Conservation (phyloP, 2,329 filamentous ascomycete genomes). For the Epicoccum nigrum region DNA sequence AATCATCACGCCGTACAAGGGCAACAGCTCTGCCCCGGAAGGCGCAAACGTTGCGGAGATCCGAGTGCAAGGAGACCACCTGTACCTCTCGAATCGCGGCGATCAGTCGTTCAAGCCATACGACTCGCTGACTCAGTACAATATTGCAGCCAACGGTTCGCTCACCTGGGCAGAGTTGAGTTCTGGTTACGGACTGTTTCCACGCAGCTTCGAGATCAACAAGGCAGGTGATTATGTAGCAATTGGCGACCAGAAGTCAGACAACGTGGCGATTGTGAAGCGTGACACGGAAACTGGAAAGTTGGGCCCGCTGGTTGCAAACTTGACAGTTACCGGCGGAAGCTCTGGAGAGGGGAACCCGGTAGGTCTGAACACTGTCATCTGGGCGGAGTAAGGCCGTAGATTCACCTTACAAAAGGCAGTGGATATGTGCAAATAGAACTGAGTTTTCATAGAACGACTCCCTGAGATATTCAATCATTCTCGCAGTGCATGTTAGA, state of each 20-base stretch:
- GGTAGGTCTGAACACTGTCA: constrained; percentile 11
- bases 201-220: constrained; percentile 46
- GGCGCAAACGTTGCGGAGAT: constrained; percentile 44
- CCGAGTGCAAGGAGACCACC: constrained; percentile 39
- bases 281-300: constrained; percentile 39
- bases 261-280: constrained; percentile 43
- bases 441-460: not conserved
- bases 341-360: constrained; percentile 2
- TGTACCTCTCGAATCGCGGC: constrained; percentile 46
- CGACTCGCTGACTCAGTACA: constrained; percentile 46
- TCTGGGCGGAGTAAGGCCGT: constrained; percentile 9
- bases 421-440: not conserved
- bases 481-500: not conserved
- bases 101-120: constrained; percentile 45
- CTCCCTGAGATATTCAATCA: not conserved
- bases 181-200: constrained; percentile 43
- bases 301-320: constrained; percentile 33
- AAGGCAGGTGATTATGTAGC: constrained; percentile 42
- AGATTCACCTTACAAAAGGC: not conserved
- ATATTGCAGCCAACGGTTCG: constrained; percentile 37
- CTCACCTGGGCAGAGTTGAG: constrained; percentile 40
- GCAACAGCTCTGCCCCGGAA: constrained; percentile 35
- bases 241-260: constrained; percentile 41
- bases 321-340: constrained; percentile 28
- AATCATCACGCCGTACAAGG: constrained; percentile 42